Evolutionary conservation across 192 early-diverging fungal genomes (phyloP), one percentile per base, ranked within the genome.

Genomic region (Phycomyces nitens): DNA sequence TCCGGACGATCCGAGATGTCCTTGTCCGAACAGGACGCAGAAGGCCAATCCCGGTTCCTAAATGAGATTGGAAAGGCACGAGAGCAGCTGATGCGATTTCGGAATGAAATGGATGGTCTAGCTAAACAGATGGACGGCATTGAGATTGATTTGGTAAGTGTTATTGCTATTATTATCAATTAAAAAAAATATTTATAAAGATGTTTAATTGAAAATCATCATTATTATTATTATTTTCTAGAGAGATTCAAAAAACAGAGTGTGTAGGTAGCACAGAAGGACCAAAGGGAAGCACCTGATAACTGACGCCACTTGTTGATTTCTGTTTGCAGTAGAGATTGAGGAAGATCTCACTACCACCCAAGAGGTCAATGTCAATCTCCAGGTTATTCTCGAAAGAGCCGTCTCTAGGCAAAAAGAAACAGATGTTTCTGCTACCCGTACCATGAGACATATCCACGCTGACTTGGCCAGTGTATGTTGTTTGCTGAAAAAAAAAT

Each of bases 341-440:
- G 68, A 70, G 53, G 23, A 70, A 34, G 56, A 38, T 24, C 51
- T 70, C 16, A 63, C 62, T 22, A 55, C 60, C 5, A 70, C 68
- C n/a, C 61, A 70, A 26, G 68, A 70, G 58, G 68, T 70, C 16
- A 70, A 70, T 70, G 68, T 70, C 23, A 70, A 70, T 39, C 12
- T 70, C 27, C 68, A 70, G 29, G 56, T 70, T 20, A 38, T 70
- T 40, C 40, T 70, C 34, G 68, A 70, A 29, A 64, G 56, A 59
- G 56, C 68, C 24, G 68, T 70, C 24, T 52, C 47, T 26, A 59
- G 42, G 42, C 68, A 70, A 53, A 70, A 63, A 57, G 62, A 58
- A 43, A 49, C 62, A 3, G 68, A 70, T 58, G 62, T 57, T 8
- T 51, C 56, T 64, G 62, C 68, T 3, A 70, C 56, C 18, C 68